Evolutionary conservation across 805 yeast species (phyloP), one percentile per base, ranked within the genome.

Genomic region (Sugiyamaella lignohabitans): DNA sequence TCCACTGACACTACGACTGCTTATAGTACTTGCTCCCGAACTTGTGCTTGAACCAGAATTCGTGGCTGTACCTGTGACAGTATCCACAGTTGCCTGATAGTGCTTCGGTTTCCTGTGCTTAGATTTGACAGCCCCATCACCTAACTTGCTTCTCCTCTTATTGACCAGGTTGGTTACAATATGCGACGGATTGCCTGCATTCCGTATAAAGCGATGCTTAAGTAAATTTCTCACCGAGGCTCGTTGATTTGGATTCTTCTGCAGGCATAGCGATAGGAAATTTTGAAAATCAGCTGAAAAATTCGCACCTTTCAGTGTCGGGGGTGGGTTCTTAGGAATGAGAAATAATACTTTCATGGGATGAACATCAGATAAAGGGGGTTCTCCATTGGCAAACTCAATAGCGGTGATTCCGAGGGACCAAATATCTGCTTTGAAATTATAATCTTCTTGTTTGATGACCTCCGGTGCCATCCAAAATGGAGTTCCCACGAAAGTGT

Each of bases 381-480:
- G 93, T 53, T 74, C 80, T 0, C 89, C 87, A 24, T 71, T 71
- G 10, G 83, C 81, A 51, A 84, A 64, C 59, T 84, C 94, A 47
- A 80, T 80, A 2, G 85, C 79, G 30, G 91, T 84, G 50, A 87
- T 83, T 1, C 91, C 93, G 49, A 84, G 65, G 5, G 87, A 80
- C 93, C 93, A 84, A 2, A 84, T 73, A 62, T 84, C 93, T 0
- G 91, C 89, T 43, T 78, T 74, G 45, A 76, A 81, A n/a, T 80
- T 78, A 54, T 80, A 76, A 51, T 75, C 78, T 53, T 78, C 95
- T 64, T 91, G 97, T 68, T 86, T 76, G 35, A 91, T 91, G 27
- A 91, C 98, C 64, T 91, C 98, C 0, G 98, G 98, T 0, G 98
- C 97, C 98, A 93, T 93, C 98, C 98, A 93, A 62, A 88, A 93